Evolutionary conservation across 352 stramenopile genomes (phyloP).

Genomic region (Lagenidium giganteum): DNA sequence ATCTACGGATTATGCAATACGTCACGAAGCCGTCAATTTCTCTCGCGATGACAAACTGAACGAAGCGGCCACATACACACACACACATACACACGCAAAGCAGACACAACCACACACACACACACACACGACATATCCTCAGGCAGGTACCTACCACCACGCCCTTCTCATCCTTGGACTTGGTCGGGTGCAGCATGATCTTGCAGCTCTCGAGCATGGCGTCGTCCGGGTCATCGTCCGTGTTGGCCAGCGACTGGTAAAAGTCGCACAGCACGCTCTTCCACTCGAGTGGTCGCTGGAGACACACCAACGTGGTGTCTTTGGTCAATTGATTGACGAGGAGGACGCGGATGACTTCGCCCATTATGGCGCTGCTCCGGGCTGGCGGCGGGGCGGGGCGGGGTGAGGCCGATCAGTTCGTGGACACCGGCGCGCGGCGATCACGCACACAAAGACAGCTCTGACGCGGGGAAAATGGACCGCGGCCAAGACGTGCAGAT

Average conservation of each 20-base stretch:
- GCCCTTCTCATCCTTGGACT: slow-evolving; percentile 78
- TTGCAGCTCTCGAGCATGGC: slow-evolving; percentile 61
- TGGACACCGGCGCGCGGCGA: too few species aligned
- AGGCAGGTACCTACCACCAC: slow-evolving; percentile 36
- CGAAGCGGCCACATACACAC: too few species aligned
- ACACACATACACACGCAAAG: too few species aligned
- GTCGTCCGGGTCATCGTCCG: slow-evolving; percentile 62
- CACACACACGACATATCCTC: too few species aligned
- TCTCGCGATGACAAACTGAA: too few species aligned
- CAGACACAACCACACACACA: too few species aligned
- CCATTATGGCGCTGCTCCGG: slow-evolving; percentile 28
- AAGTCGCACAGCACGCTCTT: slow-evolving; percentile 70
- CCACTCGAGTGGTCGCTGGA: slow-evolving; percentile 76
- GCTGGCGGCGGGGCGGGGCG: not conserved
- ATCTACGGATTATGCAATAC: too few species aligned
- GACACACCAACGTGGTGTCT: slow-evolving; percentile 71
- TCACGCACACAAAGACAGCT: too few species aligned
- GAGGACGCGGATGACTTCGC: slow-evolving; percentile 77
- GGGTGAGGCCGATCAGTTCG: slow-evolving; percentile 3
- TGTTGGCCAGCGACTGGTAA: slow-evolving; percentile 80
- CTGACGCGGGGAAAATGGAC: too few species aligned
- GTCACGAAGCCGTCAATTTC: too few species aligned
- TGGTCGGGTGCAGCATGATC: slow-evolving; percentile 73
- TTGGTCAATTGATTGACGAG: slow-evolving; percentile 66
- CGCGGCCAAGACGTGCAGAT: too few species aligned